Conservation (phyloP, 1,284 basidiomycete genomes). For the Tylopilus orsonianus region DNA sequence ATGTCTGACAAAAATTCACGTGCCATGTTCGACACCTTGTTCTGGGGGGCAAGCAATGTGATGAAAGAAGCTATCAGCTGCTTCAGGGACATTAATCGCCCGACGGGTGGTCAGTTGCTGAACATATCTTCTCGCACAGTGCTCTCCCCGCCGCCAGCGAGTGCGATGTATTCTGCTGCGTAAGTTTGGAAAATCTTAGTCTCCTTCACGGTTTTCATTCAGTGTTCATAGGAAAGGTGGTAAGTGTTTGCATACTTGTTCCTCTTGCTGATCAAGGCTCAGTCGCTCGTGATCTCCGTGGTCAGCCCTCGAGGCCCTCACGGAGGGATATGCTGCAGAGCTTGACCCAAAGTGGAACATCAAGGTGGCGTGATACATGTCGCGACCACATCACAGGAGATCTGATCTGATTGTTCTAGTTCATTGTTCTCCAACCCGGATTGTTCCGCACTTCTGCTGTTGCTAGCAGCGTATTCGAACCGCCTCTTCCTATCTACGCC, state of each 20-base stretch:
- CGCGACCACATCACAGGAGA: neutral
- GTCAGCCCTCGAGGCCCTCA: conserved; percentile 27
- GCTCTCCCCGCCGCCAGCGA: conserved; percentile 25
- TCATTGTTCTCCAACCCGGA: conserved; percentile 27
- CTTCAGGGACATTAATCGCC: conserved; percentile 29
- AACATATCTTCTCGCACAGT: conserved; percentile 30
- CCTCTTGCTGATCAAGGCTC: neutral
- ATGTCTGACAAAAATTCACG: conserved; percentile 26
- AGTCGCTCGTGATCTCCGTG: neutral
- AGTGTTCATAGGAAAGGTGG: conserved; percentile 23
- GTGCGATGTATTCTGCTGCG: conserved; percentile 21
- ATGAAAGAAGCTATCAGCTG: conserved; percentile 31
- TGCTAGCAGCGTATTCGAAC: conserved; percentile 14
- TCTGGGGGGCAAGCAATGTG: conserved; percentile 35
- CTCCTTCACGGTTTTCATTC: neutral
- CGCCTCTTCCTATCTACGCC: conserved; percentile 18
- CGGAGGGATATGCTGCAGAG: conserved; percentile 29
- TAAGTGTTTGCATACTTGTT: neutral
- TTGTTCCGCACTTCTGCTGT: conserved; percentile 25
- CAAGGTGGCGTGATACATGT: conserved; percentile 16
- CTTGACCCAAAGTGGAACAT: conserved; percentile 31
- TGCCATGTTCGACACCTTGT: conserved; percentile 33
- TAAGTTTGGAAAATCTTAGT: conserved; percentile 13
- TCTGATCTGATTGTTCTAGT: conserved; percentile 1
- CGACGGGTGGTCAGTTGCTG: conserved; percentile 26